Percentiles rank a stretch among this genome's conserved stretches.
phyloP scores from a whole-genome alignment of 208 protist genomes.

The Leishmania gerbilli region DNA sequence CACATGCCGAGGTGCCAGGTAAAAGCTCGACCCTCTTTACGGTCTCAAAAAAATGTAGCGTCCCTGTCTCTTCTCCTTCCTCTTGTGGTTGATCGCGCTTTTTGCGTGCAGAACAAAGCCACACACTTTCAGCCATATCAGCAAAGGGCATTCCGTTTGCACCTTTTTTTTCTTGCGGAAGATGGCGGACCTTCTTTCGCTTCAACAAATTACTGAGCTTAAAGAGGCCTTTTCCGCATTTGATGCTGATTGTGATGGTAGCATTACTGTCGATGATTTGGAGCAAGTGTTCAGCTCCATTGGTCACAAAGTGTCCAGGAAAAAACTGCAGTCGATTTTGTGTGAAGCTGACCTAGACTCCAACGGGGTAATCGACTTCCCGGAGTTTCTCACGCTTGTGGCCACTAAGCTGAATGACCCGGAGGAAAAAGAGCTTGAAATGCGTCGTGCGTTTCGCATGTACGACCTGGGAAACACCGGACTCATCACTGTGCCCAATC shows the following conservation, averaged over 20 bases:
- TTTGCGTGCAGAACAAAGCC: background rate
- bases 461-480: slow-evolving; percentile 96
- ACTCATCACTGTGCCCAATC: slow-evolving; percentile 90
- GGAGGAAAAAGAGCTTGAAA: slow-evolving; percentile 93
- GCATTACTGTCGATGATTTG: slow-evolving; percentile 98
- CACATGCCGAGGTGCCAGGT: background rate
- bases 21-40: background rate
- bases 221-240: slow-evolving; percentile 99
- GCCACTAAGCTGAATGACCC: slow-evolving; percentile 87
- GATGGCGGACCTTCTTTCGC: slow-evolving; percentile 94
- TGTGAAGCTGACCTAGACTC: slow-evolving; percentile 97
- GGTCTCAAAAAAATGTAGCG: background rate
- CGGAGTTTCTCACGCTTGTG: slow-evolving; percentile 94
- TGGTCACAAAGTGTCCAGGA: slow-evolving; percentile 93
- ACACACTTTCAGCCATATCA: background rate
- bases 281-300: slow-evolving; percentile 99
- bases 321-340: slow-evolving; percentile 96
- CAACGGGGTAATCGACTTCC: slow-evolving; percentile 98
- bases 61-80: background rate
- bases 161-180: background rate
- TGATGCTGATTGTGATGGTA: slow-evolving; percentile 98
- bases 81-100: background rate
- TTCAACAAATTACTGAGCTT: slow-evolving; percentile 99
- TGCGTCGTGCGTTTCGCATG: slow-evolving; percentile 92
- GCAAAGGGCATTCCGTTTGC: background rate